Evolutionary conservation across 495 filamentous ascomycete genomes (phyloP).

Genomic region (Darksidea phi): DNA sequence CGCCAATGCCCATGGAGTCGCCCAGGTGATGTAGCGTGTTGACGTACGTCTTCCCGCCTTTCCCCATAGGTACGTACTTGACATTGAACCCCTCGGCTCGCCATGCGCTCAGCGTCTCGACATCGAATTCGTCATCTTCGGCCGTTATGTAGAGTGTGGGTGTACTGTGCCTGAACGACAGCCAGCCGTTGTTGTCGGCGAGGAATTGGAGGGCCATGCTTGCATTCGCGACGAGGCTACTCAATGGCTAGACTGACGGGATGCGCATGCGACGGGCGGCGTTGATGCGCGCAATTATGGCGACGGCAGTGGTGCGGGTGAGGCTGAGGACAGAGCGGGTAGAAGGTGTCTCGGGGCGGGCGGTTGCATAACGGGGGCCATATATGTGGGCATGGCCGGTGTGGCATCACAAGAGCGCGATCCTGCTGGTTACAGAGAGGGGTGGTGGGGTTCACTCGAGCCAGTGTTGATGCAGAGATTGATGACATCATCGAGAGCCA

Average conservation of each 20-base stretch:
- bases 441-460: background rate
- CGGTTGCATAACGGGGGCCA: background rate
- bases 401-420: background rate
- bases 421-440: background rate
- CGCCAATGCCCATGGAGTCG: constrained; percentile 39
- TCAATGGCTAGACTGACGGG: background rate
- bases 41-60: constrained; percentile 55
- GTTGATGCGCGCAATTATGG: background rate
- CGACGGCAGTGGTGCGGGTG: background rate
- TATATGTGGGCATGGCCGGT: background rate
- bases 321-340: background rate
- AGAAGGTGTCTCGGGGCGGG: background rate
- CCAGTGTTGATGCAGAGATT: no score
- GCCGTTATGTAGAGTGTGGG: constrained; percentile 63
- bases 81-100: constrained; percentile 66
- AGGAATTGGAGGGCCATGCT: constrained; percentile 36
- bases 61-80: constrained; percentile 57
- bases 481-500: no score
- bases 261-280: background rate
- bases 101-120: constrained; percentile 57
- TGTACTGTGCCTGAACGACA: constrained; percentile 39
- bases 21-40: constrained; percentile 47
- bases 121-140: constrained; percentile 62
- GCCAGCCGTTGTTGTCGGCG: constrained; percentile 34
- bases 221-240: background rate